These are phyloP conservation scores for Colletotrichum tabaci DNA, from an alignment of 2,329 filamentous ascomycete genomes.

Conservation along the genomic window DNA sequence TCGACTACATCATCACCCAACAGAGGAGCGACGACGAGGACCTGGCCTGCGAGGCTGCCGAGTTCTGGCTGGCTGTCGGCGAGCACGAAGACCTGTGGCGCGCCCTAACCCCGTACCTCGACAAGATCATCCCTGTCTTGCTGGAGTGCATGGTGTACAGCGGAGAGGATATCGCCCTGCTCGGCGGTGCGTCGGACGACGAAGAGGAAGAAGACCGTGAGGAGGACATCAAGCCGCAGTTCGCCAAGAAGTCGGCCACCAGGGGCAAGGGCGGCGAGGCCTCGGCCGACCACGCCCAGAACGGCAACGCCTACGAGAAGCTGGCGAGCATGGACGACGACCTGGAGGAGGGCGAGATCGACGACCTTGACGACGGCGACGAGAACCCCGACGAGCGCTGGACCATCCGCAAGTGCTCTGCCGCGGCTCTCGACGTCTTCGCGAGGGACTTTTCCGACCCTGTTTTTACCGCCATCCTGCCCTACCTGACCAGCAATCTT, in stretches of 20 bases:
- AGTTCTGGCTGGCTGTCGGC: constrained; percentile 96
- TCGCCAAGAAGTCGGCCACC: constrained; percentile 79
- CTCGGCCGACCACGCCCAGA: constrained; percentile 66
- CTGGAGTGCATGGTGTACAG: constrained; percentile 97
- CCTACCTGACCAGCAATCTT: constrained; percentile 92
- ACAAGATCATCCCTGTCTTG: constrained; percentile 90
- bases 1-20: constrained; percentile 93
- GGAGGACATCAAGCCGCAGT: constrained; percentile 93
- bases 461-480: constrained; percentile 92
- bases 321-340: constrained; percentile 77
- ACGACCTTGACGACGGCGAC: constrained; percentile 78
- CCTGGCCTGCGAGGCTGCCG: constrained; percentile 92
- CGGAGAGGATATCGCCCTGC: constrained; percentile 89
- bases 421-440: constrained; percentile 94
- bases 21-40: constrained; percentile 91
- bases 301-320: constrained; percentile 70
- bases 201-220: constrained; percentile 91
- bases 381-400: constrained; percentile 90
- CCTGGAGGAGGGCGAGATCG: constrained; percentile 90
- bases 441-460: constrained; percentile 89
- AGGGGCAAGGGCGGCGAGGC: constrained; percentile 70
- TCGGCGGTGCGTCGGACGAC: constrained; percentile 89
- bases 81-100: constrained; percentile 87
- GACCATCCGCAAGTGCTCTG: constrained; percentile 97
- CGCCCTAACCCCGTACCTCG: constrained; percentile 82